These are phyloP conservation scores for Leptomonas pyrrhocoris DNA, from an alignment of 208 protist species.

Conservation along the genomic window DNA sequence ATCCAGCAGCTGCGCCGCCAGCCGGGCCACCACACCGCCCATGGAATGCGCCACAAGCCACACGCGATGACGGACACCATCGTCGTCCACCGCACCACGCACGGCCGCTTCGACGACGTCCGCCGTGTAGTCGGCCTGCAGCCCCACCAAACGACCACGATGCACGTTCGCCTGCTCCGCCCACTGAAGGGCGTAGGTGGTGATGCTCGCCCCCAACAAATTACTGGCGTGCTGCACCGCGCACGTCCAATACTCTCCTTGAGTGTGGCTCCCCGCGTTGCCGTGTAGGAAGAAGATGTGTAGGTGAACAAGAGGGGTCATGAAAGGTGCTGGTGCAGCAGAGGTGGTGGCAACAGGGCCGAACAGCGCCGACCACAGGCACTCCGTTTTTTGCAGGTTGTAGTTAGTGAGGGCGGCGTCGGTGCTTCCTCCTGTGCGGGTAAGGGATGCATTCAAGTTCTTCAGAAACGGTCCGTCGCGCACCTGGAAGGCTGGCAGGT, in stretches of 20 bases:
- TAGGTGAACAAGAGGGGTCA: constrained; percentile 8
- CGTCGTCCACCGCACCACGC: neutral
- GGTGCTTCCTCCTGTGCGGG: neutral
- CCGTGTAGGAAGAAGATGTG: constrained; percentile 61
- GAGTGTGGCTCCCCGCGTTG: constrained; percentile 42
- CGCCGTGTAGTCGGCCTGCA: constrained; percentile 52
- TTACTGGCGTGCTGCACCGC: constrained; percentile 12
- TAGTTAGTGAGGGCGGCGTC: neutral
- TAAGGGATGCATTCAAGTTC: neutral
- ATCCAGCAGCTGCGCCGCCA: constrained; percentile 34
- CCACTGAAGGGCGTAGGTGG: constrained; percentile 48
- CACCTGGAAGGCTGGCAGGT: neutral
- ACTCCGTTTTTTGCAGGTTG: constrained; percentile 4
- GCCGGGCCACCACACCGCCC: constrained; percentile 52
- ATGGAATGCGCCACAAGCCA: constrained; percentile 71
- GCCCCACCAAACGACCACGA: constrained; percentile 42
- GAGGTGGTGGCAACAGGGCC: neutral
- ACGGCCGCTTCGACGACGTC: constrained; percentile 35
- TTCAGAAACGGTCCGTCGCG: neutral
- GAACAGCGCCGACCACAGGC: constrained; percentile 1
- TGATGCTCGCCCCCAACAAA: neutral
- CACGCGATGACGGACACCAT: constrained; percentile 10
- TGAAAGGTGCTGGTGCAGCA: too few relatives aligned
- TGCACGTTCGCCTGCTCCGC: constrained; percentile 56
- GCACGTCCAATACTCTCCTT: constrained; percentile 40